Evolutionary conservation across 495 filamentous ascomycete species (phyloP), one percentile per base, ranked within the genome.

Genomic region (Aspergillus haitiensis): DNA sequence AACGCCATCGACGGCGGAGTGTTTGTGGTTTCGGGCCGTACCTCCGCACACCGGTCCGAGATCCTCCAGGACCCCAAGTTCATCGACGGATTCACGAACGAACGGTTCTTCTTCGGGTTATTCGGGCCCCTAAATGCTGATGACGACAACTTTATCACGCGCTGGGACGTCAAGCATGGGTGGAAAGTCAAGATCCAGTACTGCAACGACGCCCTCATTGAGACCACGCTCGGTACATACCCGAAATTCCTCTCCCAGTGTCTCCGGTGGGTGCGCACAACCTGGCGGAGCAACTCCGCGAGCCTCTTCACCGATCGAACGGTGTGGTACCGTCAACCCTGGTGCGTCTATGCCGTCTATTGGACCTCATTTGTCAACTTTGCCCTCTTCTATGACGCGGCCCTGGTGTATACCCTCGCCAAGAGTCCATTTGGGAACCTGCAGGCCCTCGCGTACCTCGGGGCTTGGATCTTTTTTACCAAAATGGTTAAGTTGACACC

Each of bases 81-180:
- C 64, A 52, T 79, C 5, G 56, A 76, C 13, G 81, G 73, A 9
- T 89, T 86, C 69, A 76, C 72, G 13, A 76, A 84, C 40, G 86
- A 90, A 65, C 74, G 66, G 13, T 83, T 80, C 64, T 79, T 78
- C 61, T 80, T 83, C 60, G 68, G 64, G 13, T 55, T 64, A 6
- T 54, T 70, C 3, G 67, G 69, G 5, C 65, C 70, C 13, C 72
- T 88, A 18, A 84, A 84, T 56, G 78, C 84, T 0, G 86, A 88
- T 69, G 85, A 88, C 66, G 88, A 89, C 73, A 88, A 89, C 66
- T 89, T 84, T 66, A 80, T 83, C 61, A 89, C 87, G 0, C 80
- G 87, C 8, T 89, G 81, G 76, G 70, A 81, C 56, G 83, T 87
- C 34, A 64, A 64, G 2, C 72, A 78, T 52, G 69, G 78, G 15